Evolutionary conservation across 345 rosid species (phyloP).

Genomic region (Eucalyptus camaldulensis): DNA sequence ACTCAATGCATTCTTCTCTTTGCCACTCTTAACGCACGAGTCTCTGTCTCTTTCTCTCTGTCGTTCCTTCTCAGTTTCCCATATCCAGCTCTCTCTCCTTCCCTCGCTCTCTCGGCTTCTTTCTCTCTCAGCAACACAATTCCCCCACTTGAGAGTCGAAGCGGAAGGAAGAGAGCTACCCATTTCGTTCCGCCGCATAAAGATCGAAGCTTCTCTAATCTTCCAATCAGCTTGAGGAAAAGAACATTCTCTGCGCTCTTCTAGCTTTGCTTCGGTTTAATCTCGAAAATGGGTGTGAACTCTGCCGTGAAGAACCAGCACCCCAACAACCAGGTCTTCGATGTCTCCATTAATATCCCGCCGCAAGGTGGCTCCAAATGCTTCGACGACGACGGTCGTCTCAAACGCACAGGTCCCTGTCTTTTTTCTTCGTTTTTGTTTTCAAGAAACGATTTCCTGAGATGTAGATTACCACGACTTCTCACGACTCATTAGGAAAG

Average conservation of each 20-base stretch:
- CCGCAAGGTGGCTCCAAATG: conserved; percentile 27
- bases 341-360: conserved; percentile 18
- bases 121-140: not conserved
- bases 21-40: not conserved
- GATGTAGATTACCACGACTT: no score
- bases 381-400: conserved; percentile 68
- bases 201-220: not conserved
- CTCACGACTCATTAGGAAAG: no score
- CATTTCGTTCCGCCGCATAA: not conserved
- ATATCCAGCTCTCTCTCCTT: not conserved
- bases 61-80: not conserved
- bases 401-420: conserved; percentile 48
- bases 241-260: not conserved
- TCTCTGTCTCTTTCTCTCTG: not conserved
- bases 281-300: conserved; percentile 9
- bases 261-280: not conserved
- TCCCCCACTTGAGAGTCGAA: not conserved
- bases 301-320: conserved; percentile 1
- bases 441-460: not conserved
- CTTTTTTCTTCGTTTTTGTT: not conserved
- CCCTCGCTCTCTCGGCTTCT: not conserved
- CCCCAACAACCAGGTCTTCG: conserved; percentile 10
- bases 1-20: not conserved
- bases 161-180: not conserved
- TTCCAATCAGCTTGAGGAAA: not conserved